These are phyloP conservation scores for Umbellularia californica DNA, from an alignment of 164 flowering plant species.

Conservation along the genomic window DNA sequence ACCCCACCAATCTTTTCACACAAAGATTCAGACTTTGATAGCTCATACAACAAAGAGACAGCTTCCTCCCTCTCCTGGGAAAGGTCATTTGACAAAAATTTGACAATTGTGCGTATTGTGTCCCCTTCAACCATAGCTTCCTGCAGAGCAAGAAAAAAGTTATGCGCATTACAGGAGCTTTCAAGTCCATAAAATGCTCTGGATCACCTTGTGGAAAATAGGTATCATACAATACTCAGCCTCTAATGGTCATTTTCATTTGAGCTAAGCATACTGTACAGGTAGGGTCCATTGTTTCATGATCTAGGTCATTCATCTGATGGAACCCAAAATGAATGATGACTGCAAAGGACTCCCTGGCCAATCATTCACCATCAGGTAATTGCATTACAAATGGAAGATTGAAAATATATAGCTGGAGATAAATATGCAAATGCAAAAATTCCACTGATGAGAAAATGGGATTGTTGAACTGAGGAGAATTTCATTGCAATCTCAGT, in stretches of 20 bases:
- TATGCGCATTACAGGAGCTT: conserved; percentile 1
- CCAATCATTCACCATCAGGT: not conserved
- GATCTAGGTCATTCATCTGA: not conserved
- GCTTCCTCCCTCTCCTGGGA: conserved; percentile 91
- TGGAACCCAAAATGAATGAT: not conserved
- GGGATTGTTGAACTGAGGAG: not conserved
- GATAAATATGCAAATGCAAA: not conserved
- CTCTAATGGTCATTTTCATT: not conserved
- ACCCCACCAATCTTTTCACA: conserved; percentile 90
- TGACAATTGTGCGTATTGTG: conserved; percentile 80
- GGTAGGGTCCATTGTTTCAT: not conserved
- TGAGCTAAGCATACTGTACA: not conserved
- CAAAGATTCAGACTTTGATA: conserved; percentile 67
- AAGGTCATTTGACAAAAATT: conserved; percentile 73
- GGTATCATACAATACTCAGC: not conserved
- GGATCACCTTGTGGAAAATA: not conserved
- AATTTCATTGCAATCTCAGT: not conserved
- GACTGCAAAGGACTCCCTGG: not conserved
- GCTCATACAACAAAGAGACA: conserved; percentile 80
- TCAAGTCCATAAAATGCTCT: not conserved
- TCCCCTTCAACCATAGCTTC: conserved; percentile 83
- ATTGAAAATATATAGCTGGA: too few species aligned
- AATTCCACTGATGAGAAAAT: not conserved
- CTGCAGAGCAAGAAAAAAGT: conserved; percentile 33
- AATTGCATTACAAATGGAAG: not conserved